Conservation (phyloP, 2,329 filamentous ascomycete species). For the Diaporthe sp. region DNA sequence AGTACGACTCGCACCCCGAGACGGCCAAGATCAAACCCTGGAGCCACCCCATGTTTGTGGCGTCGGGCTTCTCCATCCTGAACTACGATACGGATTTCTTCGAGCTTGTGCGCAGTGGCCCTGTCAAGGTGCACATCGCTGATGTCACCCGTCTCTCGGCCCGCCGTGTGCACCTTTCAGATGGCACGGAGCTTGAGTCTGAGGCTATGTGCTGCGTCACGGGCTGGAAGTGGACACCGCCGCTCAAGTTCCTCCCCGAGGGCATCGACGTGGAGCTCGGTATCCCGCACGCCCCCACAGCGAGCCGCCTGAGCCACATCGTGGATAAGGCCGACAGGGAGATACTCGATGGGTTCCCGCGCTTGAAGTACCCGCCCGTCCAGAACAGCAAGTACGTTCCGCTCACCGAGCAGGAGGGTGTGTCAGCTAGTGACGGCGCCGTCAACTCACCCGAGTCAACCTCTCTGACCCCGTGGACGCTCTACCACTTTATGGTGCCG, state of each 20-base stretch:
- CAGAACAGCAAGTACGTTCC: background rate
- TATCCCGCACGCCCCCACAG: background rate
- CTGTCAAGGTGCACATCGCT: background rate
- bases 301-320: background rate
- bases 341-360: background rate
- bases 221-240: background rate
- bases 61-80: background rate
- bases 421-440: background rate
- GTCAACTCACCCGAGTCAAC: background rate
- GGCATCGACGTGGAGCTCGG: background rate
- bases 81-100: background rate
- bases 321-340: background rate
- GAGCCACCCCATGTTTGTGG: background rate
- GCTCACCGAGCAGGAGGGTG: background rate
- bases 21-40: background rate
- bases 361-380: background rate
- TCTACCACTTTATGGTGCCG: background rate
- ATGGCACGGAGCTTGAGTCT: background rate
- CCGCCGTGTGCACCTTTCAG: background rate
- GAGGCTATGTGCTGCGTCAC: background rate
- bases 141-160: background rate
- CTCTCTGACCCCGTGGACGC: background rate
- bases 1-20: background rate
- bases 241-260: background rate
- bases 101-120: background rate